Evolutionary conservation across 306 rosid genomes (phyloP), one percentile per base, ranked within the genome.

Genomic region (Trifolium subterraneum): DNA sequence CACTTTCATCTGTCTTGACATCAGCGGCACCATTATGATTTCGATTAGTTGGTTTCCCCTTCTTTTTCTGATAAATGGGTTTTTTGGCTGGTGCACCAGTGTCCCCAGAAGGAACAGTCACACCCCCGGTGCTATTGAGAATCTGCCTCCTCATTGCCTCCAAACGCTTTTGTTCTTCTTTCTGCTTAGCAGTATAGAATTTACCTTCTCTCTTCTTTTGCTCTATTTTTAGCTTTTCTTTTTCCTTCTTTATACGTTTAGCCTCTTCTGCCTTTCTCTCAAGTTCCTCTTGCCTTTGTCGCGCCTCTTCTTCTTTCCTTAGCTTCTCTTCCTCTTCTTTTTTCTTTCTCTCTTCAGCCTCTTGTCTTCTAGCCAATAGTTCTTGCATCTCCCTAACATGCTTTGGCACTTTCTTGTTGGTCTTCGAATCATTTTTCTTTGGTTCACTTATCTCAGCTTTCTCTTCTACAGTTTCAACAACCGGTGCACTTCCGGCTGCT

Each of bases 341-440:
- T 84, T 78, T 87, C 85, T 81, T 83, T 86, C 84, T 85, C 73
- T 92, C 97, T 78, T 94, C 99, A 3, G 85, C 89, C 84, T 94
- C 99, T 80, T 90, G 77, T 29, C 96, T 79, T 85, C 95, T 71
- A 70, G 99, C 96, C 45, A 94, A 77, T 61, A 93, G 93, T 83
- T 94, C 99, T 84, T 88, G 97, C 95, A 92, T 94, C 87, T 94
- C 99, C 86, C 97, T 92, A 23, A 94, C 97, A 87, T 94, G 99
- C 84, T 94, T 94, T 54, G 99, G 99, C 70, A 94, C 72, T 82
- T 94, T 94, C 91, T 91, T 94, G 79, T 91, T 94, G 50, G 88
- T 68, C 81, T 91, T 94, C 6, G 80, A 80, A 5, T 88, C 92
- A 47, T 80, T 92, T 85, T 91, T 93, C 80, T 91, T 93, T 38